Evolutionary conservation across 2,329 filamentous ascomycete species (phyloP), one percentile per base, ranked within the genome.

Genomic region (Ascochyta lentis): DNA sequence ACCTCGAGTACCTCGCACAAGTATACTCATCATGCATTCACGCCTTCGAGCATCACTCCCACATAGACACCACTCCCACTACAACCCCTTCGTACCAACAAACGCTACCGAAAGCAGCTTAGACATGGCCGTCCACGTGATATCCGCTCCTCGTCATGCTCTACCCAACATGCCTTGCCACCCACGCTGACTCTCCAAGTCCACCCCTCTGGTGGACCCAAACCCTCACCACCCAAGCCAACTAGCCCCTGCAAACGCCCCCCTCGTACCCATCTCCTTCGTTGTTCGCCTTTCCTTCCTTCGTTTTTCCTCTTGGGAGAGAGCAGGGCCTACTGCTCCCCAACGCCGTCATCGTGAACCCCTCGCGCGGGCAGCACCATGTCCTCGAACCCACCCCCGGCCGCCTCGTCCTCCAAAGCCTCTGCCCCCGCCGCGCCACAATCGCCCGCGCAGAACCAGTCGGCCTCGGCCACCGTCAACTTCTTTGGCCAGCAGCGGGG

Each of bases 381-480:
- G 79, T 78, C 77, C 60, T 78, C 76, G 59, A 80, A 79, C 68
- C 76, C 74, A 55, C 72, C 78, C 45, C 63, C 75, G 45, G 67
- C 73, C 53, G 68, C 75, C 34, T 70, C 73, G 45, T 73, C 77
- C 39, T 77, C 76, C 61, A 81, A 80, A 70, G 69, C 76, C 42
- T 56, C 68, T 49, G 68, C 67, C 53, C 63, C 69, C 22, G 69
- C 75, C 19, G 73, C 67, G 4, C 77, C 76, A 51, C 72, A 71
- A 55, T 77, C 78, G 39, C 78, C 79, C 6, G 75, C 78, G 2
- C 75, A 77, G 58, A 76, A 73, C n/a, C 78, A 78, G 58, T 72
- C 78, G 1, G 67, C 70, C 60, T 76, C 77, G 40, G 76, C 79
- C 59, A 72, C 75, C 53, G 73, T 74, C 62, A 76, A 78, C 68